Base-by-base conservation (phyloP, 768 basidiomycete genomes). In the Amanita phalloides region DNA sequence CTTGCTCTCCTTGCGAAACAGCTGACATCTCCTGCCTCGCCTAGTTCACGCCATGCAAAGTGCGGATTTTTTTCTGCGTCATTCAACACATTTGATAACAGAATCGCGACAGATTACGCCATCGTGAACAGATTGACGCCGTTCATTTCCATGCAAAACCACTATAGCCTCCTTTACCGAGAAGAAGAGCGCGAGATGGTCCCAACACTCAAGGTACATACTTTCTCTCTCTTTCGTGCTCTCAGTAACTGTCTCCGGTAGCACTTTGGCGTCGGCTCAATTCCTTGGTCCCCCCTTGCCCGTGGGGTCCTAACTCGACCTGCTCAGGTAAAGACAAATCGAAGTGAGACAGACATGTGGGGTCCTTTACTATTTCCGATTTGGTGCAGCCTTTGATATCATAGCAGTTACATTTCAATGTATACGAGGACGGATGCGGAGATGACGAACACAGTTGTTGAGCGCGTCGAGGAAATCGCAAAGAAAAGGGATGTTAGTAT, bases 221-320 rank as follows among this genome's bases (percentile, higher is more conserved):
- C 17, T 23, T 20, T 23, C 5, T 30, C 20, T 25, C 3, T 26
- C 33, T 17, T 17, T 17, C 26, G 9, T 8, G 26, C 39, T 33
- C 13, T 28, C 8, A 7, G 14, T 36, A 9, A 17, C 30, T 9
- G 23, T n/a, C 39, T 17, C 17, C 17, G 17, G 8, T 48, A 78
- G 73, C 62, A 70, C 49, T 75, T 76, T 49, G 77, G 78, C 26
- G 73, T 77, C 26, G 79, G 78, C 0, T 63, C 71, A 28, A 80
- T 81, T 48, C 78, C 79, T 2, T 83, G 79, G 78, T 78, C 75
- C 4, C 78, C 81, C 0, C 66, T 81, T 20, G 78, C 72, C 1
- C 67, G 76, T 5, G 81, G 81, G 1, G 56, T 75, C 7, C 64
- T 79, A 13, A 70, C 75, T 23, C 71, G 77, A 20, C 76, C 77